phyloP scores from a whole-genome alignment of 345 rosid genomes.

The Anacardium occidentale region DNA sequence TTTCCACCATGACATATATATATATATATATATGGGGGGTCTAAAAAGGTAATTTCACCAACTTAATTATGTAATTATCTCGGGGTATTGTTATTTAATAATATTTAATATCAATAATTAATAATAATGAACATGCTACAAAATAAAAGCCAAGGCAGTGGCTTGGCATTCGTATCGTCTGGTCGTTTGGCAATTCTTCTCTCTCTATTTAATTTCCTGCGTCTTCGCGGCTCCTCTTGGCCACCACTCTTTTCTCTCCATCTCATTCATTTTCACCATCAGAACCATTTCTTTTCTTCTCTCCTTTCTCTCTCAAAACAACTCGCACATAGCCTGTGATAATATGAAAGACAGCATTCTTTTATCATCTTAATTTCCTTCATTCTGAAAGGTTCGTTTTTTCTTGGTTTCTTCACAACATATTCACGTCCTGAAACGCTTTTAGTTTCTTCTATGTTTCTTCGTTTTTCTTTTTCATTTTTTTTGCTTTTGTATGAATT shows the following conservation, averaged over 20 bases:
- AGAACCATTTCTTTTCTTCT: constrained; percentile 3
- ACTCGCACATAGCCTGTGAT: neutral
- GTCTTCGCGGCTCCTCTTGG: constrained; percentile 36
- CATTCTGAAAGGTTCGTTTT: constrained; percentile 1
- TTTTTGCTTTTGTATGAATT: neutral
- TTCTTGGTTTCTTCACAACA: neutral
- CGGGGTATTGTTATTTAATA: too few species aligned
- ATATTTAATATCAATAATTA: too few species aligned
- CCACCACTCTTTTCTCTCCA: constrained; percentile 47
- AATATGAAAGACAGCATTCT: neutral
- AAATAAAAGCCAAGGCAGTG: neutral
- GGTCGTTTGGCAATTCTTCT: neutral
- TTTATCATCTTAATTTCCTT: neutral
- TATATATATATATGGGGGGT: too few species aligned
- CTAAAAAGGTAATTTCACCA: too few species aligned
- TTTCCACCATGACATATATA: neutral
- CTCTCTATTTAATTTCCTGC: constrained; percentile 17
- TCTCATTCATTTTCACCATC: constrained; percentile 18
- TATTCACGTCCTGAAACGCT: neutral
- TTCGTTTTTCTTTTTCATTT: neutral
- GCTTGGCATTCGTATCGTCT: neutral
- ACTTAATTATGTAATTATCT: too few species aligned
- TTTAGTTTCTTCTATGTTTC: neutral
- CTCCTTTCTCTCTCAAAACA: constrained; percentile 8
- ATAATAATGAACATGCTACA: too few species aligned